phyloP scores from a whole-genome alignment of 1,139 yeast genomes.

The Hanseniaspora sp. region DNA sequence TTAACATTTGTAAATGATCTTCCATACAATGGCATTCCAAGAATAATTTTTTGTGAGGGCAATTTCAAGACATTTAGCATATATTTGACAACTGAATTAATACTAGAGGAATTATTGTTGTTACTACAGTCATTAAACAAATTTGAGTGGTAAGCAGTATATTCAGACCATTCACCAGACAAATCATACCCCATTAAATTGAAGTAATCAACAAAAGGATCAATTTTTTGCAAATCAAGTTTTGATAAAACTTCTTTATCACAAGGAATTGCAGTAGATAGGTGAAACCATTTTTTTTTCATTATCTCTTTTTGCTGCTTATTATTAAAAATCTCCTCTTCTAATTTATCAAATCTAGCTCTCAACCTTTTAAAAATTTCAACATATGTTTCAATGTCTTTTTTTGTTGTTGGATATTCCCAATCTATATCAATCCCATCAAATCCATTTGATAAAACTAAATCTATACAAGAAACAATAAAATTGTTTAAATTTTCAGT shows the following conservation, averaged over 20 bases:
- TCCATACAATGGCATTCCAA: conserved; percentile 89
- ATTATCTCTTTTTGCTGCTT: background rate
- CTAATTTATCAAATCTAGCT: conserved; percentile 31
- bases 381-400: conserved; percentile 40
- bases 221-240: conserved; percentile 43
- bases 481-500: conserved; percentile 37
- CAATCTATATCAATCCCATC: conserved; percentile 93
- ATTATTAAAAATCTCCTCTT: conserved; percentile 20
- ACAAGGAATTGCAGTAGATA: conserved; percentile 73
- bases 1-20: conserved; percentile 46
- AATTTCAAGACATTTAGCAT: conserved; percentile 38
- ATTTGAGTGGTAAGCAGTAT: conserved; percentile 60
- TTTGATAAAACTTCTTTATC: conserved; percentile 37
- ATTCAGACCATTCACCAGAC: conserved; percentile 63
- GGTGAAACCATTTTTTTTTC: conserved; percentile 28
- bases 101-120: conserved; percentile 36
- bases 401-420: conserved; percentile 60
- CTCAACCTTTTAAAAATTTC: conserved; percentile 39
- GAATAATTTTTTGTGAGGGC: conserved; percentile 41
- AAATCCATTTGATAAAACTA: conserved; percentile 48
- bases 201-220: conserved; percentile 53
- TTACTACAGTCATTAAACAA: conserved; percentile 38
- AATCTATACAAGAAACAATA: conserved; percentile 38
- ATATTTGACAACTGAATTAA: conserved; percentile 39
- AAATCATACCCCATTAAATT: conserved; percentile 89